A percentile compares a stretch with the other conserved stretches of the same genome.
Conservation (phyloP, 139 green algal genomes). For the Edaphochlamys debaryana region DNA sequence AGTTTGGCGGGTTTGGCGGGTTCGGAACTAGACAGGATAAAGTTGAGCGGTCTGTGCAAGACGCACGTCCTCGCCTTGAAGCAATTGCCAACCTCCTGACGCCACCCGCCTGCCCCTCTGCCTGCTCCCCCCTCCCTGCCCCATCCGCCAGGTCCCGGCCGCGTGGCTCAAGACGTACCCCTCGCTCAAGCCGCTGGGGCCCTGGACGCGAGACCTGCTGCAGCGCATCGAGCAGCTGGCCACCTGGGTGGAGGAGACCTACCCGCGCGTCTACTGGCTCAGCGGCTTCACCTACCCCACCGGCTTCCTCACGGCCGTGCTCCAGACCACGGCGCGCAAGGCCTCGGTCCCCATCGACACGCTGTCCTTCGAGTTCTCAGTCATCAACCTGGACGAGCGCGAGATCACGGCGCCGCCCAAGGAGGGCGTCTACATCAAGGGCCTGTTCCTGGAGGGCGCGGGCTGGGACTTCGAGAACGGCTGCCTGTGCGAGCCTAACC, state of each 20-base stretch:
- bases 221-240: constrained; percentile 79
- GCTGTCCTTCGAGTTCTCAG: constrained; percentile 83
- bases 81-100: too few species aligned
- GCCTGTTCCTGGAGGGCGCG: constrained; percentile 84
- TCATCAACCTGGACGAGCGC: constrained; percentile 80
- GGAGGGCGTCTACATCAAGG: constrained; percentile 89
- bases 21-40: too few species aligned
- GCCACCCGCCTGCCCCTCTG: too few species aligned
- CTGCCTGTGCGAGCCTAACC: constrained; percentile 85
- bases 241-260: constrained; percentile 76
- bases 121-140: too few species aligned
- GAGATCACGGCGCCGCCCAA: constrained; percentile 79
- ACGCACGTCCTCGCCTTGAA: too few species aligned
- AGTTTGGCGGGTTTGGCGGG: too few species aligned
- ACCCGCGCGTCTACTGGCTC: constrained; percentile 89
- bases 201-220: constrained; percentile 87
- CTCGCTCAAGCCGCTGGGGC: constrained; percentile 81
- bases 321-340: constrained; percentile 84
- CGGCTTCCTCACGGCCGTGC: constrained; percentile 81
- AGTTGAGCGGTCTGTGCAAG: too few species aligned
- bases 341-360: constrained; percentile 87
- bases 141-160: too few species aligned
- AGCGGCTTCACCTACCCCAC: constrained; percentile 89
- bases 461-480: constrained; percentile 87
- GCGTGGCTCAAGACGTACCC: constrained; percentile 87